These are phyloP conservation scores for Colletotrichum sp. DNA, from an alignment of 2,329 filamentous ascomycete species.

Conservation along the genomic window DNA sequence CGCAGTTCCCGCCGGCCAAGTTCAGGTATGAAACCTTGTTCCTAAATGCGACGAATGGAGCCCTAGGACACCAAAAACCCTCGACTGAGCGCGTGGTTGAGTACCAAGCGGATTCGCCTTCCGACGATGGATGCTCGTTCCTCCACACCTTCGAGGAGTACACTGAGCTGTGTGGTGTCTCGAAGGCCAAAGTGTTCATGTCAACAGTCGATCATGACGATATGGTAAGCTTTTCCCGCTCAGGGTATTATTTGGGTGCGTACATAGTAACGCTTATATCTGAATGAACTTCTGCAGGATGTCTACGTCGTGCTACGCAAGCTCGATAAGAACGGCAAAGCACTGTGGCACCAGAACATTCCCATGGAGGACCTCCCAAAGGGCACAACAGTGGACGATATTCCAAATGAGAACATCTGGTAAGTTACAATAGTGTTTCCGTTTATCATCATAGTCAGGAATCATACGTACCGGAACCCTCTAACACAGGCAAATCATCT, in stretches of 20 bases:
- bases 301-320: background rate
- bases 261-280: too few species aligned
- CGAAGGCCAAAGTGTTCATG: background rate
- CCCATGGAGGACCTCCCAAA: background rate
- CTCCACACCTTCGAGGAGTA: background rate
- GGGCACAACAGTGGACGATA: background rate
- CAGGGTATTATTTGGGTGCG: too few species aligned
- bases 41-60: background rate
- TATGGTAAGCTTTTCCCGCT: background rate
- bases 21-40: background rate
- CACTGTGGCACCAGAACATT: background rate
- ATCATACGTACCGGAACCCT: rapidly evolving
- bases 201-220: background rate
- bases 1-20: background rate
- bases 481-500: rapidly evolving
- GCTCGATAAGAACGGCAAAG: background rate
- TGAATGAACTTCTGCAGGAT: background rate
- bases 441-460: background rate
- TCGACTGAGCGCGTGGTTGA: background rate
- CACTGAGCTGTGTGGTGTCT: background rate
- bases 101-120: background rate
- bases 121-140: background rate
- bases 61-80: background rate
- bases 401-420: background rate
- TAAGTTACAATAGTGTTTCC: too few species aligned